These are phyloP conservation scores for Epichloe amarillans DNA, from an alignment of 2,329 filamentous ascomycete genomes.

Conservation along the genomic window DNA sequence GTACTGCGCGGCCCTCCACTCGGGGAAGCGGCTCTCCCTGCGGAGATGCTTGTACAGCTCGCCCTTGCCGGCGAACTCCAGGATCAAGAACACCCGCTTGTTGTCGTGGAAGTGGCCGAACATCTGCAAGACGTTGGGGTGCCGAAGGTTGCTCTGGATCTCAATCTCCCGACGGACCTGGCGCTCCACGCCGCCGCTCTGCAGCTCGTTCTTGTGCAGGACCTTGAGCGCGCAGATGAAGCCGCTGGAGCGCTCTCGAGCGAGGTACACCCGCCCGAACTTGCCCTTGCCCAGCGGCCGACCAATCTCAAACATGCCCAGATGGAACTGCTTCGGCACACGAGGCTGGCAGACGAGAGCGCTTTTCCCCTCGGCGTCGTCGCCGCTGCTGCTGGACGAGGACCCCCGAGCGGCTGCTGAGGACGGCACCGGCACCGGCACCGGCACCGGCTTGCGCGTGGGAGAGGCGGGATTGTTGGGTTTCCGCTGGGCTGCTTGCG, in stretches of 20 bases:
- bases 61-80: constrained; percentile 52
- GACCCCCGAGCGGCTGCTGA: constrained; percentile 16
- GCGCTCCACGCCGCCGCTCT: constrained; percentile 53
- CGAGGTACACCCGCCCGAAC: constrained; percentile 60
- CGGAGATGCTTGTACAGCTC: constrained; percentile 61
- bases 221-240: constrained; percentile 64
- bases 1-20: constrained; percentile 57
- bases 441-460: constrained; percentile 34
- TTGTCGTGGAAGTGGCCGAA: constrained; percentile 62
- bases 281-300: constrained; percentile 62
- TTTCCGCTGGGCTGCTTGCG: constrained; percentile 48
- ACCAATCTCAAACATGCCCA: constrained; percentile 63
- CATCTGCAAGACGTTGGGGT: constrained; percentile 50
- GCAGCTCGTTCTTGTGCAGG: constrained; percentile 57
- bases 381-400: constrained; percentile 38
- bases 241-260: constrained; percentile 49
- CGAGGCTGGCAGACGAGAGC: constrained; percentile 1
- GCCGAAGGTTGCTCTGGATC: constrained; percentile 58
- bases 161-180: constrained; percentile 61
- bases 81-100: constrained; percentile 58
- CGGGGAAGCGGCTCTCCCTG: constrained; percentile 53
- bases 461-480: constrained; percentile 35
- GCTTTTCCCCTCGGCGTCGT: constrained; percentile 23
- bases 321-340: constrained; percentile 6
- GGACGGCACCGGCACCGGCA: constrained; percentile 31